Evolutionary conservation across 345 rosid genomes (phyloP).

Genomic region (Populus davidiana): DNA sequence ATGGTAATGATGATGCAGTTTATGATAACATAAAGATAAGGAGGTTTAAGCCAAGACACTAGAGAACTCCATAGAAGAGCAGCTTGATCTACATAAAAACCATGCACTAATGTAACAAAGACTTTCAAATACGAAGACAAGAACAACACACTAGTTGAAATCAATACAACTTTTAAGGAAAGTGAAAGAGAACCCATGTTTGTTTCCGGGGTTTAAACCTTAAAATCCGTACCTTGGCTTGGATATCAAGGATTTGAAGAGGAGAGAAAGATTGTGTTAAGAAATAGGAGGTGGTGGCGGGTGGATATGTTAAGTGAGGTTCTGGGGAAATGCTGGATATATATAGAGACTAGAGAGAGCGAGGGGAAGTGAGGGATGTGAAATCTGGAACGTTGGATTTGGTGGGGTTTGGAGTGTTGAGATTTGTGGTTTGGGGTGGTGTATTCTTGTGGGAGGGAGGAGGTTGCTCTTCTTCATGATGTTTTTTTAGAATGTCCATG

Average conservation of each 20-base stretch:
- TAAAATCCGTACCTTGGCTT: neutral
- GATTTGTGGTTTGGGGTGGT: constrained; percentile 6
- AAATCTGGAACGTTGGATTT: constrained; percentile 18
- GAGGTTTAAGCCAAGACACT: constrained; percentile 55
- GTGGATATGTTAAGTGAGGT: neutral
- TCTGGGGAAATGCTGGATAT: neutral
- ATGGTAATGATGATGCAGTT: constrained; percentile 57
- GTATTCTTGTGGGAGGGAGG: neutral
- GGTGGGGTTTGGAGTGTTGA: neutral
- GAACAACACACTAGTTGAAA: constrained; percentile 37
- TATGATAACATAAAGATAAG: constrained; percentile 43
- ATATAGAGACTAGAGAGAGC: constrained; percentile 24
- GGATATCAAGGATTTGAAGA: neutral
- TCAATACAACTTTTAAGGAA: constrained; percentile 30
- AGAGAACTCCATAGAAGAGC: constrained; percentile 43
- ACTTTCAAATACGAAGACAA: constrained; percentile 31
- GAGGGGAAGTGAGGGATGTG: constrained; percentile 1
- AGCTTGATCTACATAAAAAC: constrained; percentile 33
- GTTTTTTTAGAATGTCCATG: neutral
- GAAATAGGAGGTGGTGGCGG: neutral
- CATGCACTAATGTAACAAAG: constrained; percentile 34
- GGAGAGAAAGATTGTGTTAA: neutral
- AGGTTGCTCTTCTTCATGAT: neutral
- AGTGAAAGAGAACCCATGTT: neutral
- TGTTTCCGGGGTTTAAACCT: neutral